Conservation (phyloP, 139 green algal genomes). For the Chlorella sp. region DNA sequence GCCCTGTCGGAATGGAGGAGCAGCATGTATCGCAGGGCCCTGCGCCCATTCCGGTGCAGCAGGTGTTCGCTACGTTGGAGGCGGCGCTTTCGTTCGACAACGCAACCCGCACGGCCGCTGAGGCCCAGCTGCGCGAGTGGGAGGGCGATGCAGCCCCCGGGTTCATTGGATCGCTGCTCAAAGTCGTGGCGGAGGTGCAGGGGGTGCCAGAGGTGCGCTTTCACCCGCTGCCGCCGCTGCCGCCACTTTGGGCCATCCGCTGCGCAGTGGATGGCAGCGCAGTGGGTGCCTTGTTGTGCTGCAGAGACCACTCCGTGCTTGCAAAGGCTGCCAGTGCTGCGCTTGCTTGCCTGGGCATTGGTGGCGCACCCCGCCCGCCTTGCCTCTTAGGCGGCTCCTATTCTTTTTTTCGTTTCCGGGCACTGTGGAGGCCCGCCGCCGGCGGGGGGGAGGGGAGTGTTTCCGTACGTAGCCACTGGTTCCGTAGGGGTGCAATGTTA, state of each 20-base stretch:
- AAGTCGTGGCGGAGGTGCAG: conserved; percentile 61
- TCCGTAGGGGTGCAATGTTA: too few relatives aligned
- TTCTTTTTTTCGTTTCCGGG: too few relatives aligned
- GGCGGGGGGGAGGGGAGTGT: too few relatives aligned
- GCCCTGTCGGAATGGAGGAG: conserved; percentile 8
- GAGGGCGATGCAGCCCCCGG: conserved; percentile 72
- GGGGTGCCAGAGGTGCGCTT: conserved; percentile 66
- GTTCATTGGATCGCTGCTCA: conserved; percentile 72
- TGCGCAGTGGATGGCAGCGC: background rate
- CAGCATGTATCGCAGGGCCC: background rate
- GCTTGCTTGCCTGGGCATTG: background rate
- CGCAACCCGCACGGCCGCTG: conserved; percentile 47
- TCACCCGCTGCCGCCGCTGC: background rate
- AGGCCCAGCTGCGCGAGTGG: conserved; percentile 65
- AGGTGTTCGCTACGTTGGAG: conserved; percentile 46
- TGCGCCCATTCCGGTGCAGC: conserved; percentile 26
- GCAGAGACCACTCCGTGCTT: background rate
- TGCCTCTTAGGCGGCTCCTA: too few relatives aligned
- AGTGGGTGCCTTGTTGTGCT: too few relatives aligned
- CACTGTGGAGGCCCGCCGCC: too few relatives aligned
- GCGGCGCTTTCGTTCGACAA: conserved; percentile 50
- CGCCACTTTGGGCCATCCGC: background rate
- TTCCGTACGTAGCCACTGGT: too few relatives aligned
- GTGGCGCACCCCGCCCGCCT: background rate
- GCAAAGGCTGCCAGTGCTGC: background rate